These are phyloP conservation scores for Claviceps fusiformis DNA, from an alignment of 2,329 filamentous ascomycete genomes.

Conservation along the genomic window DNA sequence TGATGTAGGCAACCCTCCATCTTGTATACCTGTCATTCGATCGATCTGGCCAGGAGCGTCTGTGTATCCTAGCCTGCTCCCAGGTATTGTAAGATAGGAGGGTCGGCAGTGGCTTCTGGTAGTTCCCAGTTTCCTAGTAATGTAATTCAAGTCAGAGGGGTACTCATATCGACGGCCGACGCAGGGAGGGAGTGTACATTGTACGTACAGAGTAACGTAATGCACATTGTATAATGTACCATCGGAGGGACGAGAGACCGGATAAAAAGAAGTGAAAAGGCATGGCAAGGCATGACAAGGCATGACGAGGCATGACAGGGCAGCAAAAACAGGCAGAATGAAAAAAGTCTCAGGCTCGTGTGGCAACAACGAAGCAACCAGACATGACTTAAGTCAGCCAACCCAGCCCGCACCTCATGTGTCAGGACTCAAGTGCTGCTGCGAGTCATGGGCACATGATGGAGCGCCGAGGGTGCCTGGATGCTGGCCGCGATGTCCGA, in stretches of 20 bases:
- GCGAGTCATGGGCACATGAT: not conserved
- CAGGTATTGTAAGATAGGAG: not conserved
- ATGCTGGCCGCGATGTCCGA: not conserved
- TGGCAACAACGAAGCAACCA: not conserved
- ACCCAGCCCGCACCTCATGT: not conserved
- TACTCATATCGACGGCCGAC: not conserved
- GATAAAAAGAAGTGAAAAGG: not conserved
- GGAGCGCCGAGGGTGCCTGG: too few species aligned
- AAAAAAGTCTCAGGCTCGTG: not conserved
- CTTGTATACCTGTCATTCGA: conserved; percentile 1
- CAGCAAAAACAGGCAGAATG: not conserved
- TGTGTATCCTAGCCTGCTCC: not conserved
- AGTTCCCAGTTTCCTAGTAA: not conserved
- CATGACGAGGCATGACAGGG: not conserved
- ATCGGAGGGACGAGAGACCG: not conserved
- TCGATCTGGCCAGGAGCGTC: conserved; percentile 3
- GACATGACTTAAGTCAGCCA: not conserved
- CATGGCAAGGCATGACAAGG: not conserved
- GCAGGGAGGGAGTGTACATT: not conserved
- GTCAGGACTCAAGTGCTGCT: not conserved
- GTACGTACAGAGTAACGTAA: not conserved
- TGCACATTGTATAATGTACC: too few species aligned
- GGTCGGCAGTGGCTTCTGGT: not conserved
- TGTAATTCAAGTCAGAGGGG: not conserved
- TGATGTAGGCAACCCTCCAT: not conserved